Base-by-base conservation (phyloP, 108 stramenopile species). In the Nitzschia sp. region DNA sequence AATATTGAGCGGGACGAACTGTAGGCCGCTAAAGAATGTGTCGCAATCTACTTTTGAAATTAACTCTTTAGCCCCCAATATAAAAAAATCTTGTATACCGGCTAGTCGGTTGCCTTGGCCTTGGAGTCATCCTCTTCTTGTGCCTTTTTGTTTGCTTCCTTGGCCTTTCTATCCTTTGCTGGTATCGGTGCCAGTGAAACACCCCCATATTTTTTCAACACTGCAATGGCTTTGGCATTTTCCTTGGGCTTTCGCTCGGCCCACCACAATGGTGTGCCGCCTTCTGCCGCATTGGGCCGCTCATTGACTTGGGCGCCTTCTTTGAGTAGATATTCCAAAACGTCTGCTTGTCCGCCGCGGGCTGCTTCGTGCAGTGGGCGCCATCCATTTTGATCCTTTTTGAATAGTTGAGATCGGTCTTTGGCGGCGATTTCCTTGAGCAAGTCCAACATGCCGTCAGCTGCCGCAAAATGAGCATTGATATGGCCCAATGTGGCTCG, bases 361-460 rank as follows among this genome's bases (percentile, higher is more conserved):
- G 86, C 91, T 15, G 93, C 93, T 58, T 95, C 93, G 67, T 91
- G 90, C 35, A 95, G 30, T 24, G 93, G 87, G 38, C 72, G 67
- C 94, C 94, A 95, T 30, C 87, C 89, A 75, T 95, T 95, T 1
- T 59, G 56, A 67, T 95, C 94, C 25, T 67, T 59, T 51, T 78
- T 72, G 64, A 77, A 73, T 2, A 95, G 51, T n/a, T 59, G 17
- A 17, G 67, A 25, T 24, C 71, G 80, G 54, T 92, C 75, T 0
- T 51, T 45, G 34, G 66, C 35, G 21, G 71, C 84, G 25, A 90
- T 72, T 30, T 61, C 68, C 54, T 84, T 72, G 21, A 90, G 67
- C 0, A 61, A 29, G 21, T 58, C 59, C 30, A 95, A 42, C 19
- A 85, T 77, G 2, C 89, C 91, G 27, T 49, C 26, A 1, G 82